These are phyloP conservation scores for Xylariaceae sp. DNA, from an alignment of 2,329 filamentous ascomycete species.

Conservation along the genomic window DNA sequence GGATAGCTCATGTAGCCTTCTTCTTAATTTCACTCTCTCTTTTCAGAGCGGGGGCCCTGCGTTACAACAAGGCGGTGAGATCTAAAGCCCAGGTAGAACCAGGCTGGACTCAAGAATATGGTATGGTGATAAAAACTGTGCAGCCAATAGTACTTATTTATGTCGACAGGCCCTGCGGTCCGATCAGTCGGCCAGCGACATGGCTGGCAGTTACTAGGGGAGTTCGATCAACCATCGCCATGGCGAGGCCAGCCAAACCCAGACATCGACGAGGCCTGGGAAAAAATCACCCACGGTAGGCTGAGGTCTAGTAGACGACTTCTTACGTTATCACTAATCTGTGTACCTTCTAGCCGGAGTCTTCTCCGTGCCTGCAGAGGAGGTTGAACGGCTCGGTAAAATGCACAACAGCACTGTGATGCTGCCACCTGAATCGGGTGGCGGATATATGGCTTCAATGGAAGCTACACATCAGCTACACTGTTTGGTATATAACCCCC, in stretches of 20 bases:
- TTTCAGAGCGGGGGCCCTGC: not conserved
- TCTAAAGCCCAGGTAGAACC: not conserved
- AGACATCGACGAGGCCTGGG: slow-evolving; percentile 6
- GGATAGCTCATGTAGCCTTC: not conserved
- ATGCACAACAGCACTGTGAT: slow-evolving; percentile 10
- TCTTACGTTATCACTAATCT: too few species aligned
- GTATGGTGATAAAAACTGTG: not conserved
- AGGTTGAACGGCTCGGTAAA: slow-evolving; percentile 4
- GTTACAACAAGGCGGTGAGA: not conserved
- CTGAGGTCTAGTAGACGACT: too few species aligned
- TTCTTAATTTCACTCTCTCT: not conserved
- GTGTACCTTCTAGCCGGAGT: slow-evolving; percentile 8
- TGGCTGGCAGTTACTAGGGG: slow-evolving; percentile 3
- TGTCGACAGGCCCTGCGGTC: not conserved
- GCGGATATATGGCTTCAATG: slow-evolving; percentile 20
- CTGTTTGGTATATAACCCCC: slow-evolving; percentile 15
- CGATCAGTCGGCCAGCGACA: not conserved
- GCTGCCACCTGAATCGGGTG: slow-evolving; percentile 15
- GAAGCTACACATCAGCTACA: slow-evolving; percentile 21
- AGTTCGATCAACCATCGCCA: slow-evolving; percentile 8
- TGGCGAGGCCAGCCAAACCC: slow-evolving; percentile 10
- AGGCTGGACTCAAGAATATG: slow-evolving; percentile 4
- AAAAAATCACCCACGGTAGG: slow-evolving; percentile 8
- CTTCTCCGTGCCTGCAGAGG: slow-evolving; percentile 2
- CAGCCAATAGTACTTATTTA: not conserved